Base-by-base conservation (phyloP, 2,329 filamentous ascomycete species). In the Alternaria rosae region DNA sequence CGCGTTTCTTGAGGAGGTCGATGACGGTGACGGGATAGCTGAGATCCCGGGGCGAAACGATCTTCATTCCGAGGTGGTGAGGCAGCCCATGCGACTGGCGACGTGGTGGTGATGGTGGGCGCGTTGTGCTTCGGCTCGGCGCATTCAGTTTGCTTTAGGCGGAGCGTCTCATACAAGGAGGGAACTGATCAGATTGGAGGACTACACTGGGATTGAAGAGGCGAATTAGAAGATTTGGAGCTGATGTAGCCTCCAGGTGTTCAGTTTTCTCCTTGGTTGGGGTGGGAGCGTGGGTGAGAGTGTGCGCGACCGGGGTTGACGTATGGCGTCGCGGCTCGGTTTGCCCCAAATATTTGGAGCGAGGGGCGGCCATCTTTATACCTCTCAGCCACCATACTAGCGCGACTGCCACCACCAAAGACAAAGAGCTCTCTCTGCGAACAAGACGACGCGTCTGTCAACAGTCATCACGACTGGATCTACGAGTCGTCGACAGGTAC, bases 1-100 rank as follows among this genome's bases (percentile, higher is more conserved):
- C 91, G 20, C 88, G 87, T 68, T 85, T 83, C 80, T 93, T 93
- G 69, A 94, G 87, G 64, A 98, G 86, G 79, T 92, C 91, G 72
- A 90, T 93, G 80, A 99, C 90, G 70, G 91, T 97, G 81, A 98
- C 94, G 73, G 95, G 95, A 81, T 98, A 99, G 80, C 91, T 91
- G 70, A 97, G 88, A 80, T 77, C 77, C 63, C 77, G 74, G 64
- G 82, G 81, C 51, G 83, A 84, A 75, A 74, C 72, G 70, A 85
- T 78, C 78, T 82, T 82, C 83, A 85, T 85, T 74, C 72, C 76
- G 72, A 60, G 61, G 56, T 62, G 61, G 56, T 62, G 66, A 56
- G 69, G 67, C 68, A 66, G 71, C 72, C 70, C 77, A 77, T 76
- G 75, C 72, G 71, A 69, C 59, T 61, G 52, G 63, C 54, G 61